These are phyloP conservation scores for Areca catechu DNA, from an alignment of 176 grass and related monocot species.

Conservation along the genomic window DNA sequence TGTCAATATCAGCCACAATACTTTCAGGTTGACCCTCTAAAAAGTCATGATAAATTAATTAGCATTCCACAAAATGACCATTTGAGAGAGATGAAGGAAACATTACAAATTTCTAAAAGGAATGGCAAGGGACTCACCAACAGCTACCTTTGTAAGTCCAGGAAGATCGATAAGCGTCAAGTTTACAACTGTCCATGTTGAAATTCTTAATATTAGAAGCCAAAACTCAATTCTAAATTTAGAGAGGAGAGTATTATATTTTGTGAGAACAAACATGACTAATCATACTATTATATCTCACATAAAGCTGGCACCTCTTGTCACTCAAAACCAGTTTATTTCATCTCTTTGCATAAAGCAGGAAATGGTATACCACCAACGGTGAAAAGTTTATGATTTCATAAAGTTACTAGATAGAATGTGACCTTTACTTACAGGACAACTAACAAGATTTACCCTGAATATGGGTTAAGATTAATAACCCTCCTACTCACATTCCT, in stretches of 20 bases:
- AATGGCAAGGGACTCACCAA: constrained; percentile 4
- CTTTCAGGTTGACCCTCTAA: constrained; percentile 79
- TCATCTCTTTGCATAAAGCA: too few relatives aligned
- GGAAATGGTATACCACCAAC: too few relatives aligned
- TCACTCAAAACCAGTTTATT: too few relatives aligned
- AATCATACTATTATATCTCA: too few relatives aligned
- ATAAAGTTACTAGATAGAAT: too few relatives aligned
- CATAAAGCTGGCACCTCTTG: too few relatives aligned
- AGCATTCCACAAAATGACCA: constrained; percentile 7
- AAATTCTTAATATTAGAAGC: not conserved
- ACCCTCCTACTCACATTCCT: too few relatives aligned
- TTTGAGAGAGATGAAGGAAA: constrained; percentile 19
- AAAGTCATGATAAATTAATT: constrained; percentile 10
- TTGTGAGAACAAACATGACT: too few relatives aligned
- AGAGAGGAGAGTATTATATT: not conserved
- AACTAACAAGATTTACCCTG: too few relatives aligned
- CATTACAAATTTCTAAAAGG: not conserved
- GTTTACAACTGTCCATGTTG: constrained; percentile 10
- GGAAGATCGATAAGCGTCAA: constrained; percentile 18
- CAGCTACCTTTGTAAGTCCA: constrained; percentile 21
- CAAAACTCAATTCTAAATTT: not conserved
- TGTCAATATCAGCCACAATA: constrained; percentile 86
- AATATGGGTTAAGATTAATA: too few relatives aligned
- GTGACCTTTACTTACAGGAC: too few relatives aligned
- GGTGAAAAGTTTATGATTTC: too few relatives aligned